Evolutionary conservation across 371 early-diverging fungal species (phyloP), one percentile per base, ranked within the genome.

Genomic region (Mucor velutinosus): DNA sequence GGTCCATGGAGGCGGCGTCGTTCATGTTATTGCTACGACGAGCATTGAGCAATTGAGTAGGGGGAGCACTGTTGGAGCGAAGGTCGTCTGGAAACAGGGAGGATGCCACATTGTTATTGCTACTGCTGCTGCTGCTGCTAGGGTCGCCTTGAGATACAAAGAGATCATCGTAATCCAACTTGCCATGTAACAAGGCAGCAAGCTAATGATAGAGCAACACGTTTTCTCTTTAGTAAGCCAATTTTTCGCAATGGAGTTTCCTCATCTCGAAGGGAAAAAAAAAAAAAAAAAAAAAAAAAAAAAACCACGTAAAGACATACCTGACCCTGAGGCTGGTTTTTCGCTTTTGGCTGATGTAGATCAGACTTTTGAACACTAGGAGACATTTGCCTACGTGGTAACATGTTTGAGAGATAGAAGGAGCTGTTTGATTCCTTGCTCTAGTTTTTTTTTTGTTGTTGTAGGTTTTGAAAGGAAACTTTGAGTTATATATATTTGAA

Each of bases 181-280:
- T 77, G 15, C 77, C 81, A 58, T 78, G 79, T 32, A 81, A 72
- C 43, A 81, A 73, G n/a, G 81, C 81, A 60, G 81, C 81, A 43
- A 81, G 65, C 81, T 75, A 75, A 10, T 25, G 10, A 4, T 49
- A 21, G 5, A 65, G 15, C 30, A 6, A 57, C 37, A 41, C 29
- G 12, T 17, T 53, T 27, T 37, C 25, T 37, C 14, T 11, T 37
- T 14, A 33, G 32, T 60, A 21, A 37, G 29, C 47, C 3, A 14
- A 1, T 37, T 37, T 37, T 37, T 37, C 37, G 14, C 37, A 0
- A 14, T 37, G 37, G 14, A 17, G 7, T 29, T 25, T 27, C 32
- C 4, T 12, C 30, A 35, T 43, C 29, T 25, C 65, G 37, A 23
- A 57, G 33, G 12, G n/a, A n/a, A n/a, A n/a, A n/a, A n/a, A n/a